Percentiles rank a stretch among this genome's conserved stretches.
These are phyloP conservation scores for Neurospora sp. DNA, from an alignment of 495 filamentous ascomycete genomes.

Conservation along the genomic window DNA sequence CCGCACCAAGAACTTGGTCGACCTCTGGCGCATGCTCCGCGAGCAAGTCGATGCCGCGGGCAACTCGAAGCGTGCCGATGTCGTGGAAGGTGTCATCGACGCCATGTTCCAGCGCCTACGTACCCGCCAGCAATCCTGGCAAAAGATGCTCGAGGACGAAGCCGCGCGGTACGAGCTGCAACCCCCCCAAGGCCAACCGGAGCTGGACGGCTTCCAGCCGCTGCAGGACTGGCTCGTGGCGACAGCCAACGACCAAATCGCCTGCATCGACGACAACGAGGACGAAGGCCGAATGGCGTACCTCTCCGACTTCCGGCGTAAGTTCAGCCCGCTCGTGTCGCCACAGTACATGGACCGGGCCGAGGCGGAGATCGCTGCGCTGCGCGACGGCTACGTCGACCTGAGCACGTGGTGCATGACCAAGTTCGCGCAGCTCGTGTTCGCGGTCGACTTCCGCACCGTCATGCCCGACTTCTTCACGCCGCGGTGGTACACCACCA, in stretches of 20 bases:
- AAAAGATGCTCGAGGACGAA: constrained; percentile 82
- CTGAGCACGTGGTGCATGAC: constrained; percentile 81
- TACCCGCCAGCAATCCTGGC: constrained; percentile 71
- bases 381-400: constrained; percentile 89
- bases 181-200: constrained; percentile 30
- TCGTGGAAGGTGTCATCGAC: constrained; percentile 87
- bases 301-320: constrained; percentile 68
- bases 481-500: constrained; percentile 69
- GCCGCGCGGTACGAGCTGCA: constrained; percentile 51
- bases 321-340: constrained; percentile 68
- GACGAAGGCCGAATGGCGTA: constrained; percentile 63
- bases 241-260: constrained; percentile 97
- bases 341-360: constrained; percentile 66
- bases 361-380: constrained; percentile 55
- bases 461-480: constrained; percentile 90
- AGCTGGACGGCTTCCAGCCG: constrained; percentile 66
- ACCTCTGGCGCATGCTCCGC: constrained; percentile 95
- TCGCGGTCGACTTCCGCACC: constrained; percentile 70
- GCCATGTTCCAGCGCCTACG: constrained; percentile 84
- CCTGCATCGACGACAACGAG: constrained; percentile 83
- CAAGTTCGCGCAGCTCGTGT: constrained; percentile 74
- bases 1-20: constrained; percentile 77
- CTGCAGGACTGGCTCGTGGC: constrained; percentile 91
- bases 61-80: constrained; percentile 70
- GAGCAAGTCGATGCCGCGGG: constrained; percentile 78